These are phyloP conservation scores for Spinellus fusiger DNA, from an alignment of 192 early-diverging fungal species.

Conservation along the genomic window DNA sequence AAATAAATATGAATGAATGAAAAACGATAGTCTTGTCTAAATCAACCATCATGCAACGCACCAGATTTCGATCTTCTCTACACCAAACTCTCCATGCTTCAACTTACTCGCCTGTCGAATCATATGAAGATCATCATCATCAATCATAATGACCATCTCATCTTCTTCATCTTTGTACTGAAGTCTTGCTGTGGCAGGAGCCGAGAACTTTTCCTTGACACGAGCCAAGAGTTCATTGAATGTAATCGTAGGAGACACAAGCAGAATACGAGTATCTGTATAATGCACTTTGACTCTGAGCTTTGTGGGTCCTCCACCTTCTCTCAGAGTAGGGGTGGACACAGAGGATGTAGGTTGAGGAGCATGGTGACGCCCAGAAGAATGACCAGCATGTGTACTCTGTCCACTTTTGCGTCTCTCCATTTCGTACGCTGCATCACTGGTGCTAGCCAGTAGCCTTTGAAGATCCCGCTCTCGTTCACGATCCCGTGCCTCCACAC, in stretches of 20 bases:
- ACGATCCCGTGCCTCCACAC: conserved; percentile 9
- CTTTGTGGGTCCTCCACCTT: conserved; percentile 15
- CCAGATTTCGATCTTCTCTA: conserved; percentile 58
- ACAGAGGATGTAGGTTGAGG: conserved; percentile 15
- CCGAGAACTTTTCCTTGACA: conserved; percentile 59
- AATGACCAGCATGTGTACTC: not conserved
- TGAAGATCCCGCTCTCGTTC: conserved; percentile 15
- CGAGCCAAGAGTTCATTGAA: conserved; percentile 45
- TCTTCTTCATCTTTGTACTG: conserved; percentile 86
- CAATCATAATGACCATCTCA: conserved; percentile 80
- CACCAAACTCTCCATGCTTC: conserved; percentile 37
- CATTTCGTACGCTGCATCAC: not conserved
- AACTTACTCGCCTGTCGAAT: conserved; percentile 50
- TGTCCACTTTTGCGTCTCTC: conserved; percentile 1
- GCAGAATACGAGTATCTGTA: conserved; percentile 57
- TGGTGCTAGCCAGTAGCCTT: conserved; percentile 5
- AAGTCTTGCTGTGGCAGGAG: conserved; percentile 44
- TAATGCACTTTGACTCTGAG: conserved; percentile 64
- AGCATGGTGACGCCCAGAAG: not conserved
- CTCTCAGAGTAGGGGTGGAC: conserved; percentile 4
- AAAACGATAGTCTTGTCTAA: no score
- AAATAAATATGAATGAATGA: no score
- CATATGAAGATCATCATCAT: conserved; percentile 86
- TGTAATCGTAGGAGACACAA: conserved; percentile 44
- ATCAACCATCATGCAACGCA: conserved; percentile 21